phyloP scores from a whole-genome alignment of 73 alveolate genomes.

The Paramecium sonneborni region DNA sequence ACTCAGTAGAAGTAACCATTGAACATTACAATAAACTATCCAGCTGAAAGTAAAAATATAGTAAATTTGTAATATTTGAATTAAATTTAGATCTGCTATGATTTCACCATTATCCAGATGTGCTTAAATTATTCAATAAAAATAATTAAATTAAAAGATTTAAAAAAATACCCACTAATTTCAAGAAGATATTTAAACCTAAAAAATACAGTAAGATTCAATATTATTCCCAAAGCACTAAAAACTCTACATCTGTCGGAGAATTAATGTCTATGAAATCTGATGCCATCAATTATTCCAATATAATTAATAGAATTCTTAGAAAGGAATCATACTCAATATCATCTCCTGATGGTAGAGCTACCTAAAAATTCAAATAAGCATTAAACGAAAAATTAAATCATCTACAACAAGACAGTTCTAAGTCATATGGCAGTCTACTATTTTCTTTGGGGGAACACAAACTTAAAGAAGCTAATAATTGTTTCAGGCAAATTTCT shows the following conservation, averaged over 20 bases:
- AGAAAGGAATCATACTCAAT: slow-evolving; percentile 29
- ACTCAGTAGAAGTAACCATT: background rate
- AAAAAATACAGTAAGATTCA: background rate
- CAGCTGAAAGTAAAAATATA: background rate
- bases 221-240: background rate
- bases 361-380: slow-evolving; percentile 4
- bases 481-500: background rate
- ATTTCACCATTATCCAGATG: background rate
- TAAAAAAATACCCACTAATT: background rate
- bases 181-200: background rate
- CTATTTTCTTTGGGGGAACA: background rate
- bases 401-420: background rate
- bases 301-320: background rate
- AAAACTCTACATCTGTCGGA: background rate
- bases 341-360: slow-evolving; percentile 14
- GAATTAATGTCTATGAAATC: background rate
- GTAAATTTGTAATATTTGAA: background rate
- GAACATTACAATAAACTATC: background rate
- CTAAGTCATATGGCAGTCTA: background rate
- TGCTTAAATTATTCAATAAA: background rate
- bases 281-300: slow-evolving; percentile 14
- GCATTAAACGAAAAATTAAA: background rate
- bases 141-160: background rate
- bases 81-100: background rate
- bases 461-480: background rate